phyloP scores from a whole-genome alignment of 305 asterid genomes.

The Solanum hybrid region DNA sequence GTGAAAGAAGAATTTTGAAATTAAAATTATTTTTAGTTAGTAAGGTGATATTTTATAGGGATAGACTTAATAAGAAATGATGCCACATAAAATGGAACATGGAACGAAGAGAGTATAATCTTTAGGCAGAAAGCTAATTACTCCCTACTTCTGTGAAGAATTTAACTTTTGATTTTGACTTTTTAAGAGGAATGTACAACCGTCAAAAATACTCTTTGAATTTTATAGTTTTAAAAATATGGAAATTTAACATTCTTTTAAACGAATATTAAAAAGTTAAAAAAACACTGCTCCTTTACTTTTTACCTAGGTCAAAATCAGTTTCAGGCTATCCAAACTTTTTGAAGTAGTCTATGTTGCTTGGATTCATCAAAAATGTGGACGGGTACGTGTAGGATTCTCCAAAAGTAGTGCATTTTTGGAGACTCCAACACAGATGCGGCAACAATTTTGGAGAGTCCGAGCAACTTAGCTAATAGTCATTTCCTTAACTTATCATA shows the following conservation, averaged over 20 bases:
- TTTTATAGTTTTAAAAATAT: neutral
- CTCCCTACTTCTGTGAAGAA: neutral
- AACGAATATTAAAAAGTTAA: neutral
- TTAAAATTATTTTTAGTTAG: neutral
- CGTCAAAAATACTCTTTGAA: neutral
- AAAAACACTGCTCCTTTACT: neutral
- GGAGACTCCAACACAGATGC: fast-evolving
- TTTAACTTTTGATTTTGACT: neutral
- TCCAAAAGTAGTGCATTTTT: too few species aligned
- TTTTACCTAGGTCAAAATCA: neutral
- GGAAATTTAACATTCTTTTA: neutral
- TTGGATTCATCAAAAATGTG: neutral
- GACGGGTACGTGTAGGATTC: too few species aligned
- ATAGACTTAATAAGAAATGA: too few species aligned
- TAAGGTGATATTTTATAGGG: neutral
- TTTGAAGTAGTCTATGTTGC: neutral
- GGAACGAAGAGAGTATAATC: too few species aligned
- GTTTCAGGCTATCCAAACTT: neutral
- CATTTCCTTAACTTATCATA: neutral
- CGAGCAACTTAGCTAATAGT: too few species aligned
- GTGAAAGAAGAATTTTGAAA: neutral
- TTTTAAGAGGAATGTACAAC: neutral
- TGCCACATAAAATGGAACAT: too few species aligned
- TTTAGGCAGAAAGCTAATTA: neutral
- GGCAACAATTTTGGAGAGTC: neutral